These are phyloP conservation scores for Globisporangium nunn DNA, from an alignment of 352 stramenopile species.

Conservation along the genomic window DNA sequence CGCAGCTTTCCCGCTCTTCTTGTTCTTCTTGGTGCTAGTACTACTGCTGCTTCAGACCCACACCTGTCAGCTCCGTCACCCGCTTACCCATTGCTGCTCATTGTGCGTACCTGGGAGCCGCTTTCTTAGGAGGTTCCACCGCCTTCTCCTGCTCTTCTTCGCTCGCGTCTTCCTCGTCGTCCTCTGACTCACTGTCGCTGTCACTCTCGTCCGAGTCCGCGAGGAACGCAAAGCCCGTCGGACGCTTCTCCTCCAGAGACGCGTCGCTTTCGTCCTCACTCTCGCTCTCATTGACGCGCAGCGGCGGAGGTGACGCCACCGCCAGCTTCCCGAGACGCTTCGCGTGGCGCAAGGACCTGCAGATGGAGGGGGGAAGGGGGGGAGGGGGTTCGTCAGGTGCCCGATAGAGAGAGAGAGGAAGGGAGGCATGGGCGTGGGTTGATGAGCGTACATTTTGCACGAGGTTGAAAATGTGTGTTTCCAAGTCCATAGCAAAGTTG, in stretches of 20 bases:
- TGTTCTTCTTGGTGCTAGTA: slow-evolving; percentile 35
- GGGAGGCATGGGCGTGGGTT: background rate
- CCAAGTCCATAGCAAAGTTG: too few species aligned
- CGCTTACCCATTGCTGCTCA: background rate
- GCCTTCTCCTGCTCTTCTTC: slow-evolving; percentile 11
- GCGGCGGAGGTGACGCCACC: slow-evolving; percentile 6
- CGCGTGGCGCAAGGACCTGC: slow-evolving; percentile 74
- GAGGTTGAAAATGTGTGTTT: too few species aligned
- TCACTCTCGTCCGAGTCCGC: slow-evolving; percentile 54
- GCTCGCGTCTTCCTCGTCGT: slow-evolving; percentile 14
- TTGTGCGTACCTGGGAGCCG: slow-evolving; percentile 11
- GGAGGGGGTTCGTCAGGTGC: background rate
- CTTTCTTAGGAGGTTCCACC: slow-evolving; percentile 8
- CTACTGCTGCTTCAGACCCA: slow-evolving; percentile 1
- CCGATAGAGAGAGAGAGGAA: background rate
- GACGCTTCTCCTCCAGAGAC: slow-evolving; percentile 35
- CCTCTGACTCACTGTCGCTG: slow-evolving; percentile 16
- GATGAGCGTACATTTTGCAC: background rate
- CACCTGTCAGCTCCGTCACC: background rate
- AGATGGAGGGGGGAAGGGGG: background rate
- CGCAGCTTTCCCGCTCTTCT: slow-evolving; percentile 16
- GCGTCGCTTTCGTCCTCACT: slow-evolving; percentile 4
- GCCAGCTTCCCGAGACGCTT: slow-evolving; percentile 53
- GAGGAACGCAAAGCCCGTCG: slow-evolving; percentile 68
- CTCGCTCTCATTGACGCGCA: background rate